Conservation (phyloP, 768 basidiomycete species). For the Kwoniella europaea region DNA sequence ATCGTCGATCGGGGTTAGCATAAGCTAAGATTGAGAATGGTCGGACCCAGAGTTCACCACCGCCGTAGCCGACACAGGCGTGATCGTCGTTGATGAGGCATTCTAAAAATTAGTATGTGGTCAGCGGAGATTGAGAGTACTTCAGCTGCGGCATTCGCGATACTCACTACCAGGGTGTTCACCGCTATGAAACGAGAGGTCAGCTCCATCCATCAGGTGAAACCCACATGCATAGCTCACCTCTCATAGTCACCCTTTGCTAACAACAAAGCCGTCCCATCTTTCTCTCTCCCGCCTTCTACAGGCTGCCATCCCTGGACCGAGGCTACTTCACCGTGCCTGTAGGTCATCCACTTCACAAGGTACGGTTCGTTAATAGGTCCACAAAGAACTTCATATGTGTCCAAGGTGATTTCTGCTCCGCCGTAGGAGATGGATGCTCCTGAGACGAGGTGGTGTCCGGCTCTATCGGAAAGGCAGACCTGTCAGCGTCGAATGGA, state of each 20-base stretch:
- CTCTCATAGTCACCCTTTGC: slow-evolving; percentile 52
- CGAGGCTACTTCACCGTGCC: slow-evolving; percentile 39
- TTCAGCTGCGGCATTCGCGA: background rate
- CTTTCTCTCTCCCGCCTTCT: slow-evolving; percentile 53
- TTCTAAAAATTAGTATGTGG: slow-evolving; percentile 28
- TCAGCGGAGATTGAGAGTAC: background rate
- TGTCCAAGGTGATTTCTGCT: slow-evolving; percentile 43
- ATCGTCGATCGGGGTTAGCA: slow-evolving; percentile 31
- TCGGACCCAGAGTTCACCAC: slow-evolving; percentile 56
- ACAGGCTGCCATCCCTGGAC: slow-evolving; percentile 51
- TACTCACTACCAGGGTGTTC: slow-evolving; percentile 51
- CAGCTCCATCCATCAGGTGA: background rate
- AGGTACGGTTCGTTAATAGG: slow-evolving; percentile 40
- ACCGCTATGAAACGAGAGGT: slow-evolving; percentile 29
- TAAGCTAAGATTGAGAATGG: slow-evolving; percentile 53
- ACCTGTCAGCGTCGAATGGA: too few relatives aligned
- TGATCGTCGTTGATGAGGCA: slow-evolving; percentile 54
- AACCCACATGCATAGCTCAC: slow-evolving; percentile 28
- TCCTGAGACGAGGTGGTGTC: slow-evolving; percentile 35
- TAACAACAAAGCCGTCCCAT: slow-evolving; percentile 43
- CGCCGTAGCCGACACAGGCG: slow-evolving; percentile 56
- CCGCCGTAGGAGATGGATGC: slow-evolving; percentile 54
- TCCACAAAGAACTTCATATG: slow-evolving; percentile 54
- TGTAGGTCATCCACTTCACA: slow-evolving; percentile 50
- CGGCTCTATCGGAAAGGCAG: slow-evolving; percentile 34